phyloP scores from a whole-genome alignment of 1,139 yeast species.

The Debaryomyces udenii region DNA sequence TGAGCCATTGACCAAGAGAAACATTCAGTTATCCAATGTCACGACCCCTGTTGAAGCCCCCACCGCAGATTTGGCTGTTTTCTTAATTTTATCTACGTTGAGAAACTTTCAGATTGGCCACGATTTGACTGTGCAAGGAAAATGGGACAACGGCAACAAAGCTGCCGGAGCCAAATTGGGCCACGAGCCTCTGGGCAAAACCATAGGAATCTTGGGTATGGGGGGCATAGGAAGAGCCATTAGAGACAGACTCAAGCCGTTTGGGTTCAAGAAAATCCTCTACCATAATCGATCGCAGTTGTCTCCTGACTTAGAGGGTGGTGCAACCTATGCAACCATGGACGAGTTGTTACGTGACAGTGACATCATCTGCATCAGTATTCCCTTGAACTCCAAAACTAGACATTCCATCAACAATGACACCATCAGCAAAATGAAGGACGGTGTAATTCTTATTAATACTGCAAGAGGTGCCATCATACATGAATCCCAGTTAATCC shows the following conservation, averaged over 20 bases:
- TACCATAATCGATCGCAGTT: conserved; percentile 64
- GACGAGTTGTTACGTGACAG: conserved; percentile 57
- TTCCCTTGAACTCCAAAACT: conserved; percentile 64
- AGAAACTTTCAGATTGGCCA: conserved; percentile 61
- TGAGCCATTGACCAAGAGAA: conserved; percentile 46
- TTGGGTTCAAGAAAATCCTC: conserved; percentile 61
- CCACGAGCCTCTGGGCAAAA: conserved; percentile 60
- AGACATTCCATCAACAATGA: conserved; percentile 59
- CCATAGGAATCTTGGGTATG: conserved; percentile 71
- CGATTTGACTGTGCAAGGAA: conserved; percentile 52
- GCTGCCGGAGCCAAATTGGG: conserved; percentile 32
- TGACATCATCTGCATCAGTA: conserved; percentile 63
- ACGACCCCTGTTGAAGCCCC: conserved; percentile 76
- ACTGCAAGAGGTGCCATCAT: conserved; percentile 79
- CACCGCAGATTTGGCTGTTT: conserved; percentile 82
- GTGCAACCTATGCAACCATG: conserved; percentile 56
- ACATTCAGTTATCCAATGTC: conserved; percentile 71
- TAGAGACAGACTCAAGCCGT: conserved; percentile 61
- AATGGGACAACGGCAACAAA: conserved; percentile 50
- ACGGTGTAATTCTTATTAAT: conserved; percentile 64
- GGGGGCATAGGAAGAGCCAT: conserved; percentile 80
- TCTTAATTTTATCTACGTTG: conserved; percentile 63
- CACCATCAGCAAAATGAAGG: conserved; percentile 59
- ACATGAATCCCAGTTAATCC: conserved; percentile 64
- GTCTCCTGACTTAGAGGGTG: conserved; percentile 56